Evolutionary conservation across 306 rosid species (phyloP).

Genomic region (Mucuna pruriens): DNA sequence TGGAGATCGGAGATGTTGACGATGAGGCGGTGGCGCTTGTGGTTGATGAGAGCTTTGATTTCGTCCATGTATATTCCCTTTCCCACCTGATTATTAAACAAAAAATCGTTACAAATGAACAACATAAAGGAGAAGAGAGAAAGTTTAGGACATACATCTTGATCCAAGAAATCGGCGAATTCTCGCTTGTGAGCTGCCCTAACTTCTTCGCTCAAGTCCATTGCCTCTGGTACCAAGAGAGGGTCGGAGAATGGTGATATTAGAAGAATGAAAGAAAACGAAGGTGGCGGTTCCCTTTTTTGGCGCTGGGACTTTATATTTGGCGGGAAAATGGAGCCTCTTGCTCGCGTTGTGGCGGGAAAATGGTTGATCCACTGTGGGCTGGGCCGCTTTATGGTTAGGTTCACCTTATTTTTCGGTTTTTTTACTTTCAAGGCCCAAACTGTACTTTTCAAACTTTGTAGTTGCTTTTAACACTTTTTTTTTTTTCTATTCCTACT

Average conservation of each 20-base stretch:
- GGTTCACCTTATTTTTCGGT: neutral
- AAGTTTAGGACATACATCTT: constrained; percentile 56
- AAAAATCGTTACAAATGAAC: neutral
- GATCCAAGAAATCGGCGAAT: constrained; percentile 80
- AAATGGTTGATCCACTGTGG: neutral
- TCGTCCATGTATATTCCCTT: constrained; percentile 78
- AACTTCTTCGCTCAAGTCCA: constrained; percentile 91
- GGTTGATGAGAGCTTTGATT: constrained; percentile 85
- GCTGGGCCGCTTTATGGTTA: neutral
- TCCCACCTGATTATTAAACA: constrained; percentile 47
- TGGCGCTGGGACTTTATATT: constrained; percentile 33
- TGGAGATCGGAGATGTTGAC: constrained; percentile 97
- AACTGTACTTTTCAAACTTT: neutral
- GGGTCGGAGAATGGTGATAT: neutral
- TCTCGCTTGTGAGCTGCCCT: constrained; percentile 97
- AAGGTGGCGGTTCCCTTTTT: neutral
- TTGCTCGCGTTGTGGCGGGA: constrained; percentile 54
- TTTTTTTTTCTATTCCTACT: no score
- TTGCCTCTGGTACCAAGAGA: constrained; percentile 33
- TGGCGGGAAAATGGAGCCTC: constrained; percentile 61
- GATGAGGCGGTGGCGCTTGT: constrained; percentile 82
- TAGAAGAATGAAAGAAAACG: neutral
- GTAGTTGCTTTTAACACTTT: no score
- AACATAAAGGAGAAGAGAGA: neutral
- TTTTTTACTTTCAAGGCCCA: no score